phyloP scores from a whole-genome alignment of 768 basidiomycete genomes.

The Panellus pusillus region DNA sequence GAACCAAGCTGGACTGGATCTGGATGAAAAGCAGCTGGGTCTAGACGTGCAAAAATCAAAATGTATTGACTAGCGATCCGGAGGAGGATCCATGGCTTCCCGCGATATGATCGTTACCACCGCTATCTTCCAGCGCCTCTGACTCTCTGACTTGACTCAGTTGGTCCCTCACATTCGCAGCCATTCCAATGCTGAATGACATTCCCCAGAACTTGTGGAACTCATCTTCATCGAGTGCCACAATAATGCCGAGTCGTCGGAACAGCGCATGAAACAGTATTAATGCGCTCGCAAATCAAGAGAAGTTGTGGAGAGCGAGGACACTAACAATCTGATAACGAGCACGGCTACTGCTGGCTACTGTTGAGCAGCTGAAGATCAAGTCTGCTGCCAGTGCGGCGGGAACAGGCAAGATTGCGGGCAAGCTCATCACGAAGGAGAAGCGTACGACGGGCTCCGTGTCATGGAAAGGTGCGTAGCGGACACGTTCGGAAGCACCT shows the following conservation, averaged over 20 bases:
- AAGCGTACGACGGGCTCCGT: constrained; percentile 65
- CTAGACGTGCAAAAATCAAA: no score
- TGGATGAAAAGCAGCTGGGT: no score
- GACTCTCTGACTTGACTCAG: no score
- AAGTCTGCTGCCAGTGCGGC: constrained; percentile 35
- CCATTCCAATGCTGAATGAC: not conserved
- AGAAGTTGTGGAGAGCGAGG: constrained; percentile 22
- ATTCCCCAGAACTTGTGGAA: constrained; percentile 8
- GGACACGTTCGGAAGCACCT: not conserved
- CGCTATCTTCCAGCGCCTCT: no score
- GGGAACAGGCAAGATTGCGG: constrained; percentile 65
- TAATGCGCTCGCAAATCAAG: no score
- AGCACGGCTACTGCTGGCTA: constrained; percentile 19
- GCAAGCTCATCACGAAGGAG: constrained; percentile 66
- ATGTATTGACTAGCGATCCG: no score
- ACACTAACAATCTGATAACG: constrained; percentile 15
- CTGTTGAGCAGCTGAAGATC: constrained; percentile 35
- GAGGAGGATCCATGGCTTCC: no score
- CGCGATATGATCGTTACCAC: no score
- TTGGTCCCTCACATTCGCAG: no score
- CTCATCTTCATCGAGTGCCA: constrained; percentile 11
- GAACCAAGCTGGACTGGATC: no score
- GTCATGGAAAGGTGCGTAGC: constrained; percentile 42
- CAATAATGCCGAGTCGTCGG: not conserved
- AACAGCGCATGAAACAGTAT: not conserved